Evolutionary conservation across 768 basidiomycete genomes (phyloP).

Genomic region (Lepiota venenata): DNA sequence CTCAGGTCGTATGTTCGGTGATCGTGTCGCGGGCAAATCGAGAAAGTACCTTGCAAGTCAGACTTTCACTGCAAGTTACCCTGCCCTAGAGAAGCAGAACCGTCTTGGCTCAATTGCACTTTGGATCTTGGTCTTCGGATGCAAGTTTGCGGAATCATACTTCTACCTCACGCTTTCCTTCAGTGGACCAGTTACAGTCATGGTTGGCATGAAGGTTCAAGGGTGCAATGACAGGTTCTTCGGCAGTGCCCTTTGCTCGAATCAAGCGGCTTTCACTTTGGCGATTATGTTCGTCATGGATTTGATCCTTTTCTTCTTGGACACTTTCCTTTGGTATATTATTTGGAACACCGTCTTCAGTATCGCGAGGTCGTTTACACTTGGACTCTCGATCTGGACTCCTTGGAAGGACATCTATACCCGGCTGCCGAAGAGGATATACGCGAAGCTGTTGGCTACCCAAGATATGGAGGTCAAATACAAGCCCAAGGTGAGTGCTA

Average conservation of each 20-base stretch:
- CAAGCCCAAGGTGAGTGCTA: constrained; percentile 86
- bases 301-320: constrained; percentile 93
- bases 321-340: constrained; percentile 99
- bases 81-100: constrained; percentile 53
- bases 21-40: constrained; percentile 92
- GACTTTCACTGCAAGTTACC: constrained; percentile 97
- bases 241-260: constrained; percentile 77
- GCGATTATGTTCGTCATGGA: constrained; percentile 99
- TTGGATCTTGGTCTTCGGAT: constrained; percentile 93
- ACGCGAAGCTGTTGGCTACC: constrained; percentile 92
- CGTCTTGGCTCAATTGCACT: constrained; percentile 79
- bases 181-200: constrained; percentile 87
- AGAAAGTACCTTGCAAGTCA: constrained; percentile 98
- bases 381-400: constrained; percentile 97
- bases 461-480: constrained; percentile 97
- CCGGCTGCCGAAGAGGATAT: constrained; percentile 93
- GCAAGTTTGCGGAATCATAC: constrained; percentile 97
- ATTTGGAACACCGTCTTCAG: constrained; percentile 98
- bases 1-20: constrained; percentile 98
- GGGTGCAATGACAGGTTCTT: constrained; percentile 86
- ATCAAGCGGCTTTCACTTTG: constrained; percentile 93
- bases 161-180: constrained; percentile 97
- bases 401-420: constrained; percentile 99
- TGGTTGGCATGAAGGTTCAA: constrained; percentile 96
- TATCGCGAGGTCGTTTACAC: constrained; percentile 81